Evolutionary conservation across 1,284 basidiomycete species (phyloP).

Genomic region (Cutaneotrichosporon arboriforme): DNA sequence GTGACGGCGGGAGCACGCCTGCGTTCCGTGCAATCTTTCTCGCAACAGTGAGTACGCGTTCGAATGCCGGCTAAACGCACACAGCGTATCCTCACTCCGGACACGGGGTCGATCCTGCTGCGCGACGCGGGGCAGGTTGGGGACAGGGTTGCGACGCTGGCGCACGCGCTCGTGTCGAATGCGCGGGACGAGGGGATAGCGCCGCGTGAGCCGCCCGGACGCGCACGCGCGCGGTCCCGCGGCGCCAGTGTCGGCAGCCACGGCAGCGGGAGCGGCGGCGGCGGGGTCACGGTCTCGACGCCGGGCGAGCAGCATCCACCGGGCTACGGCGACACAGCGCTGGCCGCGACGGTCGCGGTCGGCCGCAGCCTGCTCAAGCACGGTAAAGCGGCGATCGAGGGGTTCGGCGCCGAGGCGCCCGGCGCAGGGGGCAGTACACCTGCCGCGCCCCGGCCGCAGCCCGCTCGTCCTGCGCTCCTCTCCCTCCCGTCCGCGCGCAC

Average conservation of each 20-base stretch:
- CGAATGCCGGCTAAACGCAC: no score
- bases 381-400: constrained; percentile 30
- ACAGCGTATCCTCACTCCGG: constrained; percentile 72
- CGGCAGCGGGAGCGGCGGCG: constrained; percentile 19
- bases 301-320: not conserved
- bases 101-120: constrained; percentile 66
- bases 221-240: constrained; percentile 24
- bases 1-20: constrained; percentile 43
- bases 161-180: constrained; percentile 64
- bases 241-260: constrained; percentile 35
- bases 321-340: constrained; percentile 29
- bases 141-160: constrained; percentile 59
- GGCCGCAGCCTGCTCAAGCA: constrained; percentile 34
- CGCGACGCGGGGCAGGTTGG: constrained; percentile 59
- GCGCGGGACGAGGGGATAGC: constrained; percentile 64
- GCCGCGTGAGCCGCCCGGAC: constrained; percentile 43
- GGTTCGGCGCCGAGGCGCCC: constrained; percentile 6
- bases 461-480: constrained; percentile 44
- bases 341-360: constrained; percentile 33
- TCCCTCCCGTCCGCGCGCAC: constrained; percentile 34
- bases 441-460: constrained; percentile 26
- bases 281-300: constrained; percentile 27
- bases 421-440: not conserved
- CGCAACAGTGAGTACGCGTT: constrained; percentile 35
- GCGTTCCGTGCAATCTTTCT: constrained; percentile 41